phyloP scores from a whole-genome alignment of 2,329 filamentous ascomycete genomes.

The Epicoccum sorghinum region DNA sequence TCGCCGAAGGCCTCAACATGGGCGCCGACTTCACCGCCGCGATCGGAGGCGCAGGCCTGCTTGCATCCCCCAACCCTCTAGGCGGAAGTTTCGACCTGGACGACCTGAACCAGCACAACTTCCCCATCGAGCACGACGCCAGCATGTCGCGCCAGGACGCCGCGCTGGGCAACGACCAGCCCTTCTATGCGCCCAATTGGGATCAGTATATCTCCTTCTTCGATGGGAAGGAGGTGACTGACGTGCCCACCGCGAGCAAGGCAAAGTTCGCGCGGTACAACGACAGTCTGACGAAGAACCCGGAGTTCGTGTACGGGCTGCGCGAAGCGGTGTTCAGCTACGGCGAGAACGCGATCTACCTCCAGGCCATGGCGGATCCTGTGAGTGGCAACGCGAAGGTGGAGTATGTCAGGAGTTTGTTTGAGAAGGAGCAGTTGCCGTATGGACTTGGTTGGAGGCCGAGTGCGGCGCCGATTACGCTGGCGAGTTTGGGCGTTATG shows the following conservation, averaged over 20 bases:
- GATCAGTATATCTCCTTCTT: slow-evolving; percentile 24
- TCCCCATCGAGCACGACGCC: slow-evolving; percentile 31
- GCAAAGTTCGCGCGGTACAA: slow-evolving; percentile 20
- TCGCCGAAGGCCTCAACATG: slow-evolving; percentile 24
- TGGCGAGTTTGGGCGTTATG: slow-evolving; percentile 22
- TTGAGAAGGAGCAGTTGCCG: slow-evolving; percentile 26
- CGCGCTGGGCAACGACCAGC: slow-evolving; percentile 17
- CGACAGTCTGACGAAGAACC: slow-evolving; percentile 19
- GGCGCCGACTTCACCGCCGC: slow-evolving; percentile 24
- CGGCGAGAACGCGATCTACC: slow-evolving; percentile 24
- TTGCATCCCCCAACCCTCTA: slow-evolving; percentile 22
- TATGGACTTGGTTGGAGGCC: slow-evolving; percentile 23
- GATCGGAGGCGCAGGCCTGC: slow-evolving; percentile 19
- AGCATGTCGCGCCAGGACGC: slow-evolving; percentile 25
- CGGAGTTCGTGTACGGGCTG: slow-evolving; percentile 17
- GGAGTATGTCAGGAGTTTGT: slow-evolving; percentile 18
- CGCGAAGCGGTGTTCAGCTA: slow-evolving; percentile 21
- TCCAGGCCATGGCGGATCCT: slow-evolving; percentile 18
- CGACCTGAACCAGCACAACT: slow-evolving; percentile 24
- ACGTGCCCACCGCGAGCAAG: slow-evolving; percentile 16
- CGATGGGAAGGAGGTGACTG: slow-evolving; percentile 11
- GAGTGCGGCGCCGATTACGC: slow-evolving; percentile 19
- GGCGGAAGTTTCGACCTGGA: slow-evolving; percentile 25
- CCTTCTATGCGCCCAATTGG: slow-evolving; percentile 19
- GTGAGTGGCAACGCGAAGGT: slow-evolving; percentile 16